These are phyloP conservation scores for Thermomyces lanuginosus DNA, from an alignment of 2,329 filamentous ascomycete genomes.

Conservation along the genomic window DNA sequence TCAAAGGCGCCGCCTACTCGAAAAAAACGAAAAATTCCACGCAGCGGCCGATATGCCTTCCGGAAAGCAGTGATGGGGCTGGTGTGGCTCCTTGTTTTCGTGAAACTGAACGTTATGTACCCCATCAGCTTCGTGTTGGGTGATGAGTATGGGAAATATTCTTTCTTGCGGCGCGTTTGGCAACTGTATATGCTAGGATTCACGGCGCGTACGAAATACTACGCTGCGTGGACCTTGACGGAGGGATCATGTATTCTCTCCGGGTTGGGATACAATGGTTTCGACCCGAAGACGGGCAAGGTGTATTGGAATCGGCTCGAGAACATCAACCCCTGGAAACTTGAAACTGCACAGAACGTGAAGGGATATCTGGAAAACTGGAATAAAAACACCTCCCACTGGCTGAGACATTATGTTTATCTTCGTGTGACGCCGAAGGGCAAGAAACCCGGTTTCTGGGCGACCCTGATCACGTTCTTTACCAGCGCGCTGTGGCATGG, in stretches of 20 bases:
- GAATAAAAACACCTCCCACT: slow-evolving; percentile 98
- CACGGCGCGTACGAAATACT: slow-evolving; percentile 78
- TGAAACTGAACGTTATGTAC: slow-evolving; percentile 55
- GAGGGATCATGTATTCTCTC: slow-evolving; percentile 90
- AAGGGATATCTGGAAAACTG: slow-evolving; percentile 78
- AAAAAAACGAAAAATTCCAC: slow-evolving; percentile 81
- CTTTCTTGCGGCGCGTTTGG: slow-evolving; percentile 57
- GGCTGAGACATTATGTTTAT: slow-evolving; percentile 92
- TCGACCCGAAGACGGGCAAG: slow-evolving; percentile 70
- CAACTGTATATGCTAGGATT: slow-evolving; percentile 71
- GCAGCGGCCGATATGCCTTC: slow-evolving; percentile 70
- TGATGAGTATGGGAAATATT: slow-evolving; percentile 50
- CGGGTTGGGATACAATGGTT: slow-evolving; percentile 83
- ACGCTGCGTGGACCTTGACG: slow-evolving; percentile 84
- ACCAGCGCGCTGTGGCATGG: slow-evolving; percentile 97
- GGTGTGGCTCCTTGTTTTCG: slow-evolving; percentile 61
- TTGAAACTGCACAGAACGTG: slow-evolving; percentile 88
- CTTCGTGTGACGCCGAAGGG: slow-evolving; percentile 86
- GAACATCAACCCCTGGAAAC: slow-evolving; percentile 72
- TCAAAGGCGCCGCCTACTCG: slow-evolving; percentile 70
- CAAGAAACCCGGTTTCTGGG: slow-evolving; percentile 90
- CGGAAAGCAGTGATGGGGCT: slow-evolving; percentile 60
- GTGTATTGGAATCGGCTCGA: slow-evolving; percentile 79
- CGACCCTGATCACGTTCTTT: slow-evolving; percentile 80
- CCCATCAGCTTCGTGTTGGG: slow-evolving; percentile 46